Evolutionary conservation across 2,329 filamentous ascomycete genomes (phyloP).

Genomic region (Emydomyces testavorans): DNA sequence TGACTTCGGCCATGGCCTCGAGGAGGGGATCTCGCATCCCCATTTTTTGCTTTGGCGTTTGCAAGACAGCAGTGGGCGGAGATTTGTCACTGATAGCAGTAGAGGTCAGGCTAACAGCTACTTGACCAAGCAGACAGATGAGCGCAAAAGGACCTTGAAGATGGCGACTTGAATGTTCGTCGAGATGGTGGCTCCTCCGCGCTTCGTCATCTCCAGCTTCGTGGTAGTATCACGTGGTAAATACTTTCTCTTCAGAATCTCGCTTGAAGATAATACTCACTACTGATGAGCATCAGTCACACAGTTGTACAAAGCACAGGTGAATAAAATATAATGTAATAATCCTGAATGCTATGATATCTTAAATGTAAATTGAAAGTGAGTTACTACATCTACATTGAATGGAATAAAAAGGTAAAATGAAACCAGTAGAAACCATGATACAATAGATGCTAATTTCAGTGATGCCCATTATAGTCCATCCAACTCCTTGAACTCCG

Average conservation of each 20-base stretch:
- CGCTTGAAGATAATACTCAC: too few relatives aligned
- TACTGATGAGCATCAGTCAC: too few relatives aligned
- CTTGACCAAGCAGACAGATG: too few relatives aligned
- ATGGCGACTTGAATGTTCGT: too few relatives aligned
- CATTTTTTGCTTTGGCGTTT: slow-evolving; percentile 8
- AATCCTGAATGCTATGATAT: background rate
- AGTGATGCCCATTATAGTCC: slow-evolving; percentile 16
- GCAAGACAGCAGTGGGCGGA: too few relatives aligned
- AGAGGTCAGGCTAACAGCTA: background rate
- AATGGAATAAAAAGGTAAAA: slow-evolving; percentile 1
- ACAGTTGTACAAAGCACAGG: too few relatives aligned
- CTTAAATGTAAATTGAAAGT: background rate
- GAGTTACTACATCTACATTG: slow-evolving; percentile 7
- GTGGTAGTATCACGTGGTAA: too few relatives aligned
- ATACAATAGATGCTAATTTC: slow-evolving; percentile 4
- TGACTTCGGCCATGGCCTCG: slow-evolving; percentile 17
- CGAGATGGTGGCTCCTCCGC: too few relatives aligned
- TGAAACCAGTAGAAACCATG: background rate
- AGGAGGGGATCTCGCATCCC: slow-evolving; percentile 16
- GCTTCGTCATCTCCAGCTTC: too few relatives aligned
- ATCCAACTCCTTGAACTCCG: slow-evolving; percentile 35
- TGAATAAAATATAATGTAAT: too few relatives aligned
- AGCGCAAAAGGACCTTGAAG: too few relatives aligned
- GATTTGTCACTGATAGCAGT: background rate
- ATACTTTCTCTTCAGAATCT: too few relatives aligned